Percentiles rank a stretch among this genome's conserved stretches.
These are phyloP conservation scores for Termitomyces sp. DNA, from an alignment of 768 basidiomycete genomes.

Conservation along the genomic window DNA sequence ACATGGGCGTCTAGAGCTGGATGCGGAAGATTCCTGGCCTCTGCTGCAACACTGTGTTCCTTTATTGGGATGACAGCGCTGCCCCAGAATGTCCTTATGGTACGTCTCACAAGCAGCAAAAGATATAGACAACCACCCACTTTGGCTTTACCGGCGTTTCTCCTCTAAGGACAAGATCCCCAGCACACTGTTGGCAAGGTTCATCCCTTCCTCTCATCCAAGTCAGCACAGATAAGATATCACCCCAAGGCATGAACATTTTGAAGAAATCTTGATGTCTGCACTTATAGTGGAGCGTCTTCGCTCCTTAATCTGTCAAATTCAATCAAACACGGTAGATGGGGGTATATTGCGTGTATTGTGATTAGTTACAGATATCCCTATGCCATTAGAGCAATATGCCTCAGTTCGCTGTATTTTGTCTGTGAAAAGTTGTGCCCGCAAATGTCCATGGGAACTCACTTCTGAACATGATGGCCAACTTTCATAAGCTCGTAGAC, in stretches of 20 bases:
- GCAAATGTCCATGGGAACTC: conserved; percentile 18
- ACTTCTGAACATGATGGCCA: conserved; percentile 86
- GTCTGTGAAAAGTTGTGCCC: conserved; percentile 1
- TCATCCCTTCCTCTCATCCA: conserved; percentile 29
- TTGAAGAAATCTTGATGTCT: conserved; percentile 42
- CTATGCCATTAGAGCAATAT: conserved; percentile 64
- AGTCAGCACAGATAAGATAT: conserved; percentile 29
- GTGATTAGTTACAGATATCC: not conserved
- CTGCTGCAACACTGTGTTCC: conserved; percentile 16
- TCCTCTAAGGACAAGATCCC: conserved; percentile 32
- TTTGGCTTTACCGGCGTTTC: conserved; percentile 28
- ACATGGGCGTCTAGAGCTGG: conserved; percentile 24
- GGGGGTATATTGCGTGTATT: not conserved
- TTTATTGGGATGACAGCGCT: conserved; percentile 33
- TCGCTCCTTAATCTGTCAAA: conserved; percentile 25
- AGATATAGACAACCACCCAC: not conserved
- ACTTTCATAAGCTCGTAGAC: conserved; percentile 77
- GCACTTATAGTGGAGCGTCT: conserved; percentile 36
- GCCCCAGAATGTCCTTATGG: conserved; percentile 25
- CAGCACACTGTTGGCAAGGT: conserved; percentile 32
- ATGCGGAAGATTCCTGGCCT: conserved; percentile 29
- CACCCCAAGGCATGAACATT: conserved; percentile 32
- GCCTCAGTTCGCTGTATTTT: conserved; percentile 62
- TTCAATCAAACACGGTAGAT: not conserved
- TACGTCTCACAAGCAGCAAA: conserved; percentile 12